Evolutionary conservation across 352 stramenopile species (phyloP).

Genomic region (Hyaloperonospora brassicae): DNA sequence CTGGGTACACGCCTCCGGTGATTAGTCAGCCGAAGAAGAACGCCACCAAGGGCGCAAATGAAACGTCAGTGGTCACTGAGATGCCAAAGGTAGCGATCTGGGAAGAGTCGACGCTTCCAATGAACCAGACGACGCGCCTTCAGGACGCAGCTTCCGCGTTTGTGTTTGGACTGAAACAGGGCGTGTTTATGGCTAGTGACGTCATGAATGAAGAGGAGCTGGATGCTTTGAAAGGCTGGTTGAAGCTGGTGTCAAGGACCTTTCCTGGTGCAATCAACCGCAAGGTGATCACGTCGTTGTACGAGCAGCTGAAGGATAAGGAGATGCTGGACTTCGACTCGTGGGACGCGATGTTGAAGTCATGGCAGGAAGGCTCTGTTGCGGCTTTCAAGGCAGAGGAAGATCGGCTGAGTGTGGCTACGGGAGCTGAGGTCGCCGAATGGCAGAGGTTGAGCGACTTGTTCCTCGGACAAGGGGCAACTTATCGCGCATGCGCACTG

Average conservation of each 20-base stretch:
- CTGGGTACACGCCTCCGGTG: slow-evolving; percentile 19
- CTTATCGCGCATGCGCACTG: slow-evolving; percentile 60
- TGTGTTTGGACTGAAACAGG: slow-evolving; percentile 71
- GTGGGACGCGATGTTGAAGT: slow-evolving; percentile 50
- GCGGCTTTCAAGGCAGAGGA: slow-evolving; percentile 51
- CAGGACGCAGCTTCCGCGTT: slow-evolving; percentile 73
- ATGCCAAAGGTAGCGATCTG: slow-evolving; percentile 34
- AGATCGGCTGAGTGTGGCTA: slow-evolving; percentile 44
- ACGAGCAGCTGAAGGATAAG: slow-evolving; percentile 39
- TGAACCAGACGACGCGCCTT: slow-evolving; percentile 69
- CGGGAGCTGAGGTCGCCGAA: slow-evolving; percentile 37
- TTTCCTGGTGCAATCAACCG: slow-evolving; percentile 72
- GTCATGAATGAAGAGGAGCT: slow-evolving; percentile 70
- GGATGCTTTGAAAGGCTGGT: slow-evolving; percentile 67
- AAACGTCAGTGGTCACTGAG: slow-evolving; percentile 6
- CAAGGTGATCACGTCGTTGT: slow-evolving; percentile 47
- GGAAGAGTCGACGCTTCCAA: slow-evolving; percentile 67
- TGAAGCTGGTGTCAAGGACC: slow-evolving; percentile 61
- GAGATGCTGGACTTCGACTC: slow-evolving; percentile 65
- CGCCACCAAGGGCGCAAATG: slow-evolving; percentile 12
- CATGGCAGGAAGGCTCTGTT: slow-evolving; percentile 50
- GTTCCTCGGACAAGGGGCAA: slow-evolving; percentile 54
- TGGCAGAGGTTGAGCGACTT: slow-evolving; percentile 61
- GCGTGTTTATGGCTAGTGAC: slow-evolving; percentile 66
- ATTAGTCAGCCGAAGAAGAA: slow-evolving; percentile 16